Percentiles rank a stretch among this genome's conserved stretches.
Conservation (phyloP, 2,329 filamentous ascomycete species). For the Chalara sp. region DNA sequence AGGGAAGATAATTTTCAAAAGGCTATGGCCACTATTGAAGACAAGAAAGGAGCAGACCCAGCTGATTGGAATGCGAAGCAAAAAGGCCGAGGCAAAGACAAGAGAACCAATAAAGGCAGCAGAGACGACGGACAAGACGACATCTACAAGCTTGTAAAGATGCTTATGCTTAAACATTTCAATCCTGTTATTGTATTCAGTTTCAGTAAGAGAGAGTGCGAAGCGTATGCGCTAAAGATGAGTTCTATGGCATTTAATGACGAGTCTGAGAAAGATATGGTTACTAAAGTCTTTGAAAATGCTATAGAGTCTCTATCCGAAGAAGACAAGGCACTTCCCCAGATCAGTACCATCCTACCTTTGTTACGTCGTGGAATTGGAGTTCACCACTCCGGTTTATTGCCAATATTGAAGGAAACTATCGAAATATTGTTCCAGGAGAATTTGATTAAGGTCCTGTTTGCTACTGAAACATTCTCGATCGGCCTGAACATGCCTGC, state of each 20-base stretch:
- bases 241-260: conserved; percentile 90
- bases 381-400: conserved; percentile 90
- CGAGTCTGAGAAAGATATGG: conserved; percentile 90
- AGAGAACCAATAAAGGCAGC: conserved; percentile 86
- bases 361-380: conserved; percentile 87
- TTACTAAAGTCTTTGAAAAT: conserved; percentile 86
- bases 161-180: conserved; percentile 97
- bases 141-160: conserved; percentile 95
- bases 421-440: conserved; percentile 99
- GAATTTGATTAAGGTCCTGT: conserved; percentile 93
- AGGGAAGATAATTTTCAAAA: conserved; percentile 96
- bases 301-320: conserved; percentile 90
- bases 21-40: conserved; percentile 84
- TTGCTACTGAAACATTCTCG: conserved; percentile 97
- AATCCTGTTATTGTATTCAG: conserved; percentile 99
- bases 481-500: conserved; percentile 99
- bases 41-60: conserved; percentile 79
- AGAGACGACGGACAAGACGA: conserved; percentile 63
- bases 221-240: conserved; percentile 82
- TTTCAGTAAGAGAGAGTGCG: conserved; percentile 97
- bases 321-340: conserved; percentile 80
- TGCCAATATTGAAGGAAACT: conserved; percentile 95
- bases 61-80: conserved; percentile 71
- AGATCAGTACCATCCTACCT: conserved; percentile 86
- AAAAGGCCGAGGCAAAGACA: conserved; percentile 86